Evolutionary conservation across 2,329 filamentous ascomycete species (phyloP), one percentile per base, ranked within the genome.

Genomic region (Aureobasidium musti): DNA sequence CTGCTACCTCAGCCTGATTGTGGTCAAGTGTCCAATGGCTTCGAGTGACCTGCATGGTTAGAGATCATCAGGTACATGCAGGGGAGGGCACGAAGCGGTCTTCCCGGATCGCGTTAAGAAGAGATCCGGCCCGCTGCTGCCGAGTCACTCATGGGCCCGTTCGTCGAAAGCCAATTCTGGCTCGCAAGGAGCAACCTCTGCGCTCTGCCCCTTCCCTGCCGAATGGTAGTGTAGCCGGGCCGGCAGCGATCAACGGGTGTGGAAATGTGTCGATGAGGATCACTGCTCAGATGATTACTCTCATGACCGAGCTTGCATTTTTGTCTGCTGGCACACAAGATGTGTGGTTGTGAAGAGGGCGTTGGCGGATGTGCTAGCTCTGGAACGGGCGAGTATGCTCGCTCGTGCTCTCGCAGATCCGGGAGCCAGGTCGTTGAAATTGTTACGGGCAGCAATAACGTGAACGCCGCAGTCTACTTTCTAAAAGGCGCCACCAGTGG

Each of bases 51-150:
- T 63, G 59, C 59, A 63, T 50, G 23, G 33, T 11, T 23, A 50
- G n/a, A 64, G 61, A 64, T 64, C 61, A 64, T 64, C 61, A 64
- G 61, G 61, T 64, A 64, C 43, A 61, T 61, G 43, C 57, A 61
- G 57, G 30, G 30, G 57, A 61, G 41, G 30, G 61, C 49, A 54
- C 11, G 35, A 17, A 54, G 61, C 19, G 49, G 61, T 21, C 49
- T 54, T 43, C 30, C 61, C 61, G 28, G 10, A 49, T 63, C 21
- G 59, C 33, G 59, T 52, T 49, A 50, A 39, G 26, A 7, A 54
- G 19, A 64, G 61, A 53, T 64, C 47, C 61, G 61, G 61, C 19
- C 61, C 61, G 61, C 49, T 39, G 47, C 61, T 53, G 49, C 61
- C 61, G 61, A 63, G 59, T 54, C 49, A 54, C 41, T 50, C 33